Base-by-base conservation (phyloP, 306 rosid genomes). In the Begonia fuchsioides region DNA sequence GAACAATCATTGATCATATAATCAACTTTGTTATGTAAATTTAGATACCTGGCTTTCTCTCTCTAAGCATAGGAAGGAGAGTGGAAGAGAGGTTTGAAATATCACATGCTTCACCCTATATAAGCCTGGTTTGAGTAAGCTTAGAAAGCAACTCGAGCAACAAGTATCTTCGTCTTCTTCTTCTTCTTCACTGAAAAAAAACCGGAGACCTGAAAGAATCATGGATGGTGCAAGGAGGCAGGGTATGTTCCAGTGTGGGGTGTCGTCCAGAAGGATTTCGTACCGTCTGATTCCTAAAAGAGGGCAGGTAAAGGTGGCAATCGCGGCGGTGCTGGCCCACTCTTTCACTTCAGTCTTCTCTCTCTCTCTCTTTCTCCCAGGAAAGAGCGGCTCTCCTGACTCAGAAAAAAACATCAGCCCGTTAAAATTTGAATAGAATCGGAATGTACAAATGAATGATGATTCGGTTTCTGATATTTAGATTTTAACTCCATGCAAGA, bases 261-360 rank as follows among this genome's bases (percentile, higher is more conserved):
- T 53, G 13, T 32, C 60, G 3, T 57, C 72, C 0, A 45, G 51
- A 41, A 65, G 78, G 52, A 7, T 6, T 56, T 43, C 71, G 1
- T 62, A 77, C 38, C 81, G 86, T 50, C 75, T 54, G 53, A 80
- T 76, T 63, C 94, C 94, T 3, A 76, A 54, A 71, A 60, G 94
- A 52, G 94, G 94, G 40, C 83, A 75, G 26, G 86, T 87, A 60
- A 86, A 76, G 73, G 11, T 67, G 51, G 77, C 67, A 11, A 72
- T 81, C 16, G 68, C 79, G 17, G 73, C 72, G 14, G 76, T 75
- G 0, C 54, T 87, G 3, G 94, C 87, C 1, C 73, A 65, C 54
- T 73, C 87, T 11, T 62, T 87, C 35, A 75, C 67, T 55, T 87
- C 93, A 15, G 63, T 77, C 7, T 87, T 80, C 74, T 49, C 77